These are phyloP conservation scores for Leccinum huronense DNA, from an alignment of 1,284 basidiomycete genomes.

Conservation along the genomic window DNA sequence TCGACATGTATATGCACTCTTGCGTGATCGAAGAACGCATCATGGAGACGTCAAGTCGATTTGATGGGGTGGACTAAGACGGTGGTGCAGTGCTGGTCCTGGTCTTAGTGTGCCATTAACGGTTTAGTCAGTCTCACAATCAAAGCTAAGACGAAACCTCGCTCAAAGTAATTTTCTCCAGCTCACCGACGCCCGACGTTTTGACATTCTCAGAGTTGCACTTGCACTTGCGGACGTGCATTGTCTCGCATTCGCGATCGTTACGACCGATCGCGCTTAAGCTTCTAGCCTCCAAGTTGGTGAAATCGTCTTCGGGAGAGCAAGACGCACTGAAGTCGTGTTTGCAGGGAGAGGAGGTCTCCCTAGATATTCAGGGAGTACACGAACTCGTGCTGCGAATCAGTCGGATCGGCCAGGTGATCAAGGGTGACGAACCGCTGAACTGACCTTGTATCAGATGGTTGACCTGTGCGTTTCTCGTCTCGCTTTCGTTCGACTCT, in stretches of 20 bases:
- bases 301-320: conserved; percentile 43
- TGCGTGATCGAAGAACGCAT: conserved; percentile 33
- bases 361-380: conserved; percentile 74
- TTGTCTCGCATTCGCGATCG: conserved; percentile 59
- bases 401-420: conserved; percentile 53
- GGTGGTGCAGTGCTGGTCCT: conserved; percentile 54
- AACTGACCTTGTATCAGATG: conserved; percentile 58
- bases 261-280: conserved; percentile 57
- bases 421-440: conserved; percentile 51
- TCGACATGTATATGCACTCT: conserved; percentile 50
- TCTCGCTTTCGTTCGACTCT: conserved; percentile 1
- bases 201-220: conserved; percentile 49
- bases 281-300: conserved; percentile 48
- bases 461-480: conserved; percentile 53
- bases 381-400: conserved; percentile 81
- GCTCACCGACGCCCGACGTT: conserved; percentile 24
- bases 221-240: conserved; percentile 40
- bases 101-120: conserved; percentile 55
- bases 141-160: conserved; percentile 40
- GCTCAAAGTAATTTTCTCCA: conserved; percentile 6
- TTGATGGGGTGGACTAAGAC: conserved; percentile 46
- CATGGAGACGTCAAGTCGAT: conserved; percentile 47
- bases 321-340: conserved; percentile 63
- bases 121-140: conserved; percentile 50
- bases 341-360: conserved; percentile 70